Evolutionary conservation across 2,329 filamentous ascomycete genomes (phyloP), one percentile per base, ranked within the genome.

Genomic region (Eutypella sp.): DNA sequence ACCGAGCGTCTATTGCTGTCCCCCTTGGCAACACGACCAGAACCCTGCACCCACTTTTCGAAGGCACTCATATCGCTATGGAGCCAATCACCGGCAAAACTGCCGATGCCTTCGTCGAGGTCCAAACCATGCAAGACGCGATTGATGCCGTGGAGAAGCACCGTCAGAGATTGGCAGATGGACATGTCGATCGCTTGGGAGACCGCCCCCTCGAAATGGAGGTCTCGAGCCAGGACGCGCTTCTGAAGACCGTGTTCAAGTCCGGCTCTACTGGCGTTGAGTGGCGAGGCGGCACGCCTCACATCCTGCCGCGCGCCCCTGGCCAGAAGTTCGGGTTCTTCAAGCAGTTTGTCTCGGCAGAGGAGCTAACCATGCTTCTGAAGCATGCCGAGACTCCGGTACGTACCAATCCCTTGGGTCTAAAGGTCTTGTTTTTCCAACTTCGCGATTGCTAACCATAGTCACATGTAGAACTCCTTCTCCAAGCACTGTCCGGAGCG

Each of bases 171-270:
- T 37, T 46, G 2, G 41, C 48, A 2, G 46, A 41, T 7, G 53
- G 54, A 4, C 71, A 76, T 4, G 59, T 66, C 20, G 66, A 67
- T 38, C 76, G 76, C 23, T 67, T 86, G 5, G 81, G 80, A 0
- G 73, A 76, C 40, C 78, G 82, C 2, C 69, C 73, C 15, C 72
- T 84, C 20, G 75, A 79, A 2, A 63, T 85, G 8, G 71, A 77
- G 50, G 58, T 84, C 2, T 78, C 79, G 0, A 77, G 72, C 51
- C 78, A 82, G 55, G 69, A 67, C 0, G 66, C 66, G 5, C 67
- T 86, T 15, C 83, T 85, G 80, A 69, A 67, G 51, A 74, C 79
- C n/a, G 62, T 85, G 16, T 85, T 85, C 54, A 81, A 81, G 0
- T 69, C 73, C 34, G 36, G 76, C 79, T 4, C 67, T 9, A 24